These are phyloP conservation scores for Solanum lignicaule DNA, from an alignment of 257 asterid genomes.

Conservation along the genomic window DNA sequence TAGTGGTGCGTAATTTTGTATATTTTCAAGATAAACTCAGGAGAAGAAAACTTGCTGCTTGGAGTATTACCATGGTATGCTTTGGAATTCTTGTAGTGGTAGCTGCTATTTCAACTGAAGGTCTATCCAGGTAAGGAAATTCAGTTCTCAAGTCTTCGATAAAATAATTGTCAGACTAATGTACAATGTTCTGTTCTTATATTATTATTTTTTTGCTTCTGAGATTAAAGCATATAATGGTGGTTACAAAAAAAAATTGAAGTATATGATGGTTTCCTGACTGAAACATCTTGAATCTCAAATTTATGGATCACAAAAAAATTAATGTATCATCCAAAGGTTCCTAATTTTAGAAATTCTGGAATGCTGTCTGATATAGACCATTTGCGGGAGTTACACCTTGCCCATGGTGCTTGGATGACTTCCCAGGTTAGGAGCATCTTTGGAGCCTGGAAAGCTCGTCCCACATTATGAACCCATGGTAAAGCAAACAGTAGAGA, in stretches of 20 bases:
- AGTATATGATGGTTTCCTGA: not conserved
- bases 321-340: not conserved
- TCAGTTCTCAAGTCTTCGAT: not conserved
- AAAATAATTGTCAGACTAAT: not conserved
- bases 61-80: slow-evolving; percentile 8
- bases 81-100: slow-evolving; percentile 15
- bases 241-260: not conserved
- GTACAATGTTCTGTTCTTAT: not conserved
- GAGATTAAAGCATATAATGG: not conserved
- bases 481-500: not conserved
- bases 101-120: slow-evolving; percentile 20
- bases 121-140: slow-evolving; percentile 11
- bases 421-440: not conserved
- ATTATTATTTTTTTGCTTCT: not conserved
- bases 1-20: not conserved
- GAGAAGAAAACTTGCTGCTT: not conserved
- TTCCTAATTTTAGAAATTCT: not conserved
- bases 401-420: not conserved
- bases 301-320: not conserved
- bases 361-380: not conserved
- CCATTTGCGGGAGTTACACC: not conserved
- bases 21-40: not conserved
- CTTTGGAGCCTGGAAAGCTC: not conserved
- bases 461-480: not conserved
- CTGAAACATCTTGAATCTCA: not conserved